A percentile compares a stretch with the other conserved stretches of the same genome.
These are phyloP conservation scores for Poa pratensis DNA, from an alignment of 176 grass and related monocot genomes.

Conservation along the genomic window DNA sequence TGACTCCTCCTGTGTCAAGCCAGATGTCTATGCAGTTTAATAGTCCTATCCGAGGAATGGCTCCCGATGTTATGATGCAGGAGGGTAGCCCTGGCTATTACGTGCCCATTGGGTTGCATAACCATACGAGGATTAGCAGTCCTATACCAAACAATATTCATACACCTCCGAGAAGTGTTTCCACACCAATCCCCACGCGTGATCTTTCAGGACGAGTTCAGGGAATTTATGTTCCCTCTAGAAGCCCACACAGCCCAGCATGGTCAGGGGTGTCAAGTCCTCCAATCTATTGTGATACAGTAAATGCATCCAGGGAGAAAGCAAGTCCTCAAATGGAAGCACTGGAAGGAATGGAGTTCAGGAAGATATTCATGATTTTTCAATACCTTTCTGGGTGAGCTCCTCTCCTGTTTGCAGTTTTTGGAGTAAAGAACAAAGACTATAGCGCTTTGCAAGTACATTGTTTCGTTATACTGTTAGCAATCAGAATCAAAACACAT, in stretches of 20 bases:
- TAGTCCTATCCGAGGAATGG: constrained; percentile 6
- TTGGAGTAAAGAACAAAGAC: neutral
- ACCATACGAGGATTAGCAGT: neutral
- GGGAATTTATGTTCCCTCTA: constrained; percentile 4
- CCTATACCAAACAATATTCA: neutral
- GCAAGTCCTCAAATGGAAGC: constrained; percentile 57
- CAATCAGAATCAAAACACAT: neutral
- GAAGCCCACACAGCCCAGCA: constrained; percentile 3
- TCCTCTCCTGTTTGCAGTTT: neutral
- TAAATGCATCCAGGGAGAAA: constrained; percentile 23
- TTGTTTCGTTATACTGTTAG: neutral
- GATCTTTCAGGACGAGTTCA: constrained; percentile 35
- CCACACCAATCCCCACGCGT: constrained; percentile 18
- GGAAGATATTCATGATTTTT: constrained; percentile 34
- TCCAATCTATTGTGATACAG: neutral
- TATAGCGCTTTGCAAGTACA: neutral
- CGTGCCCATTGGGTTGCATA: neutral
- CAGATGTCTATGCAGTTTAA: neutral
- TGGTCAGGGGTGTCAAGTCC: neutral
- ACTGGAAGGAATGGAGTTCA: constrained; percentile 64
- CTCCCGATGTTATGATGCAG: constrained; percentile 13
- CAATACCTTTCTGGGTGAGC: constrained; percentile 46
- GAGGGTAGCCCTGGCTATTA: neutral
- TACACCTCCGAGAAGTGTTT: constrained; percentile 6
- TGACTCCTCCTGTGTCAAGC: neutral